Percentiles rank a stretch among this genome's conserved stretches.
Evolutionary conservation across 2,329 filamentous ascomycete genomes (phyloP).

Genomic region (Aspergillus pseudoterreus): DNA sequence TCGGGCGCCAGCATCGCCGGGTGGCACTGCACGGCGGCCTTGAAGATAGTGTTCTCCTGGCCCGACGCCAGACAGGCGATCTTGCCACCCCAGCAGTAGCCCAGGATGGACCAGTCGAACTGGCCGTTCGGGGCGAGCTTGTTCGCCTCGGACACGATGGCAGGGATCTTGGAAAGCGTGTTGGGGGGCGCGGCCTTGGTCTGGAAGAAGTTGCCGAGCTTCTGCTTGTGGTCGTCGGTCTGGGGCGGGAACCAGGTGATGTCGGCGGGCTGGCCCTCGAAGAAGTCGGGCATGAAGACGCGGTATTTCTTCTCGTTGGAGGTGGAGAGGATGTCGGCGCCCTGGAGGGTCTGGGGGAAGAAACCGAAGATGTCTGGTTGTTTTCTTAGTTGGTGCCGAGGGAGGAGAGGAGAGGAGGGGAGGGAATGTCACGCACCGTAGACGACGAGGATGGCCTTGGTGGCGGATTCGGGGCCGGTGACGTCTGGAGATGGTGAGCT

Average conservation of each 20-base stretch:
- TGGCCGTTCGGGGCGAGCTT: conserved; percentile 36
- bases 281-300: conserved; percentile 90
- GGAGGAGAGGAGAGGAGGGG: neutral
- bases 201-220: conserved; percentile 58
- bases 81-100: conserved; percentile 60
- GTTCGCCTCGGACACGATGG: conserved; percentile 53
- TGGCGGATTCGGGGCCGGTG: conserved; percentile 54
- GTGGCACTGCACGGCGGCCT: conserved; percentile 54
- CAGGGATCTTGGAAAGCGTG: conserved; percentile 53
- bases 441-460: conserved; percentile 55
- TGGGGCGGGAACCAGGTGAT: conserved; percentile 60
- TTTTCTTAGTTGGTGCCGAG: neutral
- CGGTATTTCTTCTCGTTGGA: conserved; percentile 66
- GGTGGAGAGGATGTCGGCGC: conserved; percentile 59
- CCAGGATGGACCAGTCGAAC: conserved; percentile 58
- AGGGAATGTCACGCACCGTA: conserved; percentile 35
- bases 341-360: conserved; percentile 61
- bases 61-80: conserved; percentile 54
- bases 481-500: conserved; percentile 39
- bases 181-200: conserved; percentile 56
- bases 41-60: conserved; percentile 50
- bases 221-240: conserved; percentile 57
- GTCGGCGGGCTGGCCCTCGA: conserved; percentile 68
- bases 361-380: conserved; percentile 58
- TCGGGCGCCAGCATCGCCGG: conserved; percentile 60